Percentiles rank a stretch among this genome's conserved stretches.
Evolutionary conservation across 257 asterid species (phyloP).

Genomic region (Eustoma russellianum): DNA sequence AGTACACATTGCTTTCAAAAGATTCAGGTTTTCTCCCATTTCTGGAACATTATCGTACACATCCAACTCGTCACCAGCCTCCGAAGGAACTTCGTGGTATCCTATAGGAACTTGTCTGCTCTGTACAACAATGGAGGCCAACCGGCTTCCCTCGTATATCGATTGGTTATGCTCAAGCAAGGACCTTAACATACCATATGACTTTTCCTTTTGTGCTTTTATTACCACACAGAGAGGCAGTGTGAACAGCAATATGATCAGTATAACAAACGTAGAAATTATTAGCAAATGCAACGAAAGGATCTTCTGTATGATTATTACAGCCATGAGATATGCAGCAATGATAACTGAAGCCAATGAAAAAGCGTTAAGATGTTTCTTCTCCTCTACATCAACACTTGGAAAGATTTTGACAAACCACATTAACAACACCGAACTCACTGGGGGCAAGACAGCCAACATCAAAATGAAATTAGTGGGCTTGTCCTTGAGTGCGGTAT

Average conservation of each 20-base stretch:
- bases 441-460: constrained; percentile 67
- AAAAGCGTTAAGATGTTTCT: constrained; percentile 54
- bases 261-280: constrained; percentile 31
- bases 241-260: constrained; percentile 49
- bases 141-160: constrained; percentile 20
- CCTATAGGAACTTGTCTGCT: constrained; percentile 27
- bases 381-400: constrained; percentile 56
- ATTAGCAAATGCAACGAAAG: constrained; percentile 29
- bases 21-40: constrained; percentile 34
- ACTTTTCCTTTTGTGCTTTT: constrained; percentile 50
- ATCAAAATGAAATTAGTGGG: constrained; percentile 59
- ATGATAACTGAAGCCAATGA: constrained; percentile 50
- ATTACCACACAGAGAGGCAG: constrained; percentile 35
- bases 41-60: constrained; percentile 12
- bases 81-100: constrained; percentile 30
- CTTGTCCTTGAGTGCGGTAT: constrained; percentile 42
- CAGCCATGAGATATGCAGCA: constrained; percentile 65
- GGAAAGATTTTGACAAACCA: constrained; percentile 45
- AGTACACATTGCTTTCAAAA: constrained; percentile 52
- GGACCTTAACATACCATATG: constrained; percentile 41
- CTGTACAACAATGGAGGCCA: constrained; percentile 13
- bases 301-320: constrained; percentile 46
- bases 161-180: constrained; percentile 70
- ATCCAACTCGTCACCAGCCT: constrained; percentile 30
- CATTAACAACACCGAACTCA: constrained; percentile 58